phyloP scores from a whole-genome alignment of 768 basidiomycete genomes.

The Boletus fagicola region DNA sequence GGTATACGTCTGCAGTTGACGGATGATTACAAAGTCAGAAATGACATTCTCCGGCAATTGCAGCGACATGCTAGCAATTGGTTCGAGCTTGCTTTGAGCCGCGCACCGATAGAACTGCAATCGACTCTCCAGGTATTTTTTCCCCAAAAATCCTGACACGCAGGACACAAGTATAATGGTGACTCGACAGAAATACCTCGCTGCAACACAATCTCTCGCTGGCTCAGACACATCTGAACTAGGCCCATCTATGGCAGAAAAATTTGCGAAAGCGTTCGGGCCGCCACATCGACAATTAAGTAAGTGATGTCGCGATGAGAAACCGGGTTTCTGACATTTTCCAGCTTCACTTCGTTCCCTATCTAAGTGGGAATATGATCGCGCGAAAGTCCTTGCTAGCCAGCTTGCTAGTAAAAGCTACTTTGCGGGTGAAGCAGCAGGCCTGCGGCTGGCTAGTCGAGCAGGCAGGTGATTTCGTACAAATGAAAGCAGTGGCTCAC shows the following conservation, averaged over 20 bases:
- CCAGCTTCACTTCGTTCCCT: constrained; percentile 54
- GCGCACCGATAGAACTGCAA: constrained; percentile 90
- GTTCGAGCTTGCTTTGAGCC: constrained; percentile 83
- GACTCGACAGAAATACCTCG: constrained; percentile 77
- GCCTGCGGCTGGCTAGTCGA: constrained; percentile 66
- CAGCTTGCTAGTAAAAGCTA: constrained; percentile 92
- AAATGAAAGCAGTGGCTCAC: neutral
- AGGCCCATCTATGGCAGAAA: constrained; percentile 86
- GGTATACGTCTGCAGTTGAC: constrained; percentile 75
- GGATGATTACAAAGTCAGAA: constrained; percentile 82
- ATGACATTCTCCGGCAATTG: constrained; percentile 76
- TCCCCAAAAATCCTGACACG: neutral
- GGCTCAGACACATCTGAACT: constrained; percentile 81
- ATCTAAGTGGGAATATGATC: constrained; percentile 72
- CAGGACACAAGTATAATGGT: neutral
- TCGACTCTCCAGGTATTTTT: constrained; percentile 79
- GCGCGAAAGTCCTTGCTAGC: constrained; percentile 74
- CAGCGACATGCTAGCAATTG: constrained; percentile 74
- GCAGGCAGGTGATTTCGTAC: constrained; percentile 45
- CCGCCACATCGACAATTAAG: constrained; percentile 73
- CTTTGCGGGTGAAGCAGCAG: constrained; percentile 83
- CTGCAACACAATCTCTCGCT: constrained; percentile 64
- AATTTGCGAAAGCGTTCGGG: constrained; percentile 79
- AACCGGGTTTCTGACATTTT: neutral
- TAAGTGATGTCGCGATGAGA: constrained; percentile 36